These are phyloP conservation scores for Talaromyces funiculosus DNA, from an alignment of 2,329 filamentous ascomycete species.

Conservation along the genomic window DNA sequence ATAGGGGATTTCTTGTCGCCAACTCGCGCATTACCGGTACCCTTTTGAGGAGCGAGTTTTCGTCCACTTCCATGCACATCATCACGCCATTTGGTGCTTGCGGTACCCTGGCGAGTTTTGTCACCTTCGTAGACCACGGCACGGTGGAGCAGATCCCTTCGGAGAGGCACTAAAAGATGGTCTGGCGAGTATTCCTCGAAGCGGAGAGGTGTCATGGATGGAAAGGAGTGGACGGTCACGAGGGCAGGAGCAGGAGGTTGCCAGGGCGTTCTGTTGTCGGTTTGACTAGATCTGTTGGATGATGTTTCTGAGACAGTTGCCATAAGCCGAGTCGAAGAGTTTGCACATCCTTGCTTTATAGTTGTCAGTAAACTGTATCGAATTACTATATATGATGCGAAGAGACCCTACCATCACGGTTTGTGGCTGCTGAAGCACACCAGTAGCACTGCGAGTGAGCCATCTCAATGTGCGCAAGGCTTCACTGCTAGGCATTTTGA, in stretches of 20 bases:
- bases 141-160: slow-evolving; percentile 85
- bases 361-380: neutral
- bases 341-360: slow-evolving; percentile 38
- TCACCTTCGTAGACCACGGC: slow-evolving; percentile 93
- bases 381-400: neutral
- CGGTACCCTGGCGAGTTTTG: slow-evolving; percentile 78
- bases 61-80: slow-evolving; percentile 78
- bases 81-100: slow-evolving; percentile 70
- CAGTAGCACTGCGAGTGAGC: slow-evolving; percentile 33
- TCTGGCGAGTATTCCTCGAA: slow-evolving; percentile 73
- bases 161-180: slow-evolving; percentile 80
- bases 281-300: slow-evolving; percentile 16
- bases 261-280: slow-evolving; percentile 26
- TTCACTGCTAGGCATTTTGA: slow-evolving; percentile 33
- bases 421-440: slow-evolving; percentile 30
- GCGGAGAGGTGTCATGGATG: slow-evolving; percentile 73
- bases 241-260: slow-evolving; percentile 57
- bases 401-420: slow-evolving; percentile 29
- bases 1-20: slow-evolving; percentile 79
- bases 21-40: slow-evolving; percentile 69
- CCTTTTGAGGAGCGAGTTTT: slow-evolving; percentile 85
- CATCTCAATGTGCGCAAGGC: slow-evolving; percentile 33
- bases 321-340: slow-evolving; percentile 41
- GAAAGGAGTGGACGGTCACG: slow-evolving; percentile 85
- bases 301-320: slow-evolving; percentile 35